Base-by-base conservation (phyloP, 208 protist species). In the Kentomonas sorsogonicus region DNA sequence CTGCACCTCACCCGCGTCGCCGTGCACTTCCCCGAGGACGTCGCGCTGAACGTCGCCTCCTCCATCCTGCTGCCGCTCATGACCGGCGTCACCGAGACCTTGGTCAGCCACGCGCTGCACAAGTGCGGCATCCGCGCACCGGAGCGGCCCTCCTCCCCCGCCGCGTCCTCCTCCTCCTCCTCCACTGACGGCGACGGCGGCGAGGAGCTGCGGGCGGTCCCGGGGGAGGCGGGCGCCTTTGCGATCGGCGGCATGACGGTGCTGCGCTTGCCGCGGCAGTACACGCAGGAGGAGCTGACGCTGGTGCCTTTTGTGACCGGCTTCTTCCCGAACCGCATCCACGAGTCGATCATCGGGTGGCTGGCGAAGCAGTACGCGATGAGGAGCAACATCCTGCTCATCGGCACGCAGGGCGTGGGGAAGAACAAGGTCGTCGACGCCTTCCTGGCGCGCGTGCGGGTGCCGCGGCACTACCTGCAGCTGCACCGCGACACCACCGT, bases 351-450 rank as follows among this genome's bases (percentile, higher is more conserved):
- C 34, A 70, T 98, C 41, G 65, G 63, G 2, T 93, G 91, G 69
- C 74, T 98, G 33, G 78, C 92, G 3, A 80, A 85, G 60, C 93
- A 98, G 66, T 83, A 88, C 61, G 75, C 73, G 1, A 73, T 87
- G 63, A 66, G 73, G 16, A 79, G 72, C 60, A 92, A 89, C 48
- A 74, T 97, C 25, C 81, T 98, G 7, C 80, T 98, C 25, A 94
- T 98, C 26, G 95, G 95, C 46, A 96, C 95, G 55, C 96, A 98
- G 54, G 88, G 94, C 20, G 91, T 97, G 25, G 96, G 96, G 27
- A 98, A 98, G 73, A 98, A 98, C 77, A 97, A 97, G 69, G 75
- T 98, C 43, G 79, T 89, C 31, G 96, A 98, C 63, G 65, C 84
- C 5, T 88, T 98, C 53, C 73, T 98, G 2, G 63, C 89, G n/a